Base-by-base conservation (phyloP, 179 eudicot genomes). In the Gypsophila paniculata region DNA sequence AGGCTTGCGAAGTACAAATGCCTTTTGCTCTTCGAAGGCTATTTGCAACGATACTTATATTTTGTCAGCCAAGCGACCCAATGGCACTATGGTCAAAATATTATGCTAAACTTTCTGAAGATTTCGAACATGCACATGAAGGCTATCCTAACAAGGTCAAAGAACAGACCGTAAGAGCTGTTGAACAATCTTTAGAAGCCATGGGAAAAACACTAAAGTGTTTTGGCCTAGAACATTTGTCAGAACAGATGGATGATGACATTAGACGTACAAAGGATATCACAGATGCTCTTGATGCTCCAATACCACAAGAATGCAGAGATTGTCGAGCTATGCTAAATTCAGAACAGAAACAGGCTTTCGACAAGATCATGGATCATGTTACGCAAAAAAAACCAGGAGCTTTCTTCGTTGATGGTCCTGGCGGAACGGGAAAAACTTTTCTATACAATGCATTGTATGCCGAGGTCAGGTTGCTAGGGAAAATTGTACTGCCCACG, bases 351-450 rank as follows among this genome's bases (percentile, higher is more conserved):
- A 29, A 29, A 4, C 1, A 29, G 34, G 55, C 54, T 0, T 65
- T 36, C 10, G 48, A 65, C 5, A 8, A 2, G 1, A 65, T 65
- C 5, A 42, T 42, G 11, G 0, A 21, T 0, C 53, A 42, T 21
- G 54, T 44, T 0, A 10, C 6, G 4, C 6, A 8, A 0, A 3
- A 44, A 10, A 21, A 19, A 1, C 69, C 22, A 11, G 44, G 44
- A 0, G 63, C 55, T 19, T 72, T 60, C 22, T 77, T 77, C 15
- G 19, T 77, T 22, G 76, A 77, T 32, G 76, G 80, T 1, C 75
- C 71, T 13, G 17, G 71, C 7, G 74, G 14, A 11, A 49, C 51
- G 17, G 1, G 53, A 2, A 11, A 49, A 12, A 71, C 23, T 22
- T 74, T 8, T n/a, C 55, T 38, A 65, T 1, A 29, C 34, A 29